Percentiles rank a stretch among this genome's conserved stretches.
These are phyloP conservation scores for Diospyros lotus DNA, from an alignment of 148 eudicot species.

Conservation along the genomic window DNA sequence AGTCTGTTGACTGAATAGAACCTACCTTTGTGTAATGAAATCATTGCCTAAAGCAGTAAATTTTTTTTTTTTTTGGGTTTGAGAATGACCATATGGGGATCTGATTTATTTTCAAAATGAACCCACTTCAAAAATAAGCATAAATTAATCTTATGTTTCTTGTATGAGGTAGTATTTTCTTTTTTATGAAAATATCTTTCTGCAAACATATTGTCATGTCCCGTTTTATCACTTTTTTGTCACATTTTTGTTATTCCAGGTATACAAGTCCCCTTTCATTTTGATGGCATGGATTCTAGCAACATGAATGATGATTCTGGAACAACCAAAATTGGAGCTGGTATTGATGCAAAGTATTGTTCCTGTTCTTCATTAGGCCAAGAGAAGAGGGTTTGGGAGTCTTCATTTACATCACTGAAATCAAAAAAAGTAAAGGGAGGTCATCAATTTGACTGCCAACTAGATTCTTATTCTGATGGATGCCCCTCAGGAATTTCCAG, in stretches of 20 bases:
- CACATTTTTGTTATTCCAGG: conserved; percentile 18
- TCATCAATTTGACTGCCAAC: conserved; percentile 35
- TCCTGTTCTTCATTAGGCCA: conserved; percentile 37
- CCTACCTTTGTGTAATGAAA: background rate
- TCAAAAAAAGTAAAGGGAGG: conserved; percentile 86
- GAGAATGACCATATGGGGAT: background rate
- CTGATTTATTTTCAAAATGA: background rate
- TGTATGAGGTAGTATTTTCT: background rate
- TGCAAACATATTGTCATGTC: background rate
- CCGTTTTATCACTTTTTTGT: conserved; percentile 7
- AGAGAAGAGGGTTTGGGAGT: conserved; percentile 66
- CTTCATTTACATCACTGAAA: conserved; percentile 62
- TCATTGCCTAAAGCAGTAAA: background rate
- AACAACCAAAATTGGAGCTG: conserved; percentile 17
- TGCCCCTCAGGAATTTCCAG: conserved; percentile 22
- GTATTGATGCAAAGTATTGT: conserved; percentile 22
- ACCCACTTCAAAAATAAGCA: background rate
- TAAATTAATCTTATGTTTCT: background rate
- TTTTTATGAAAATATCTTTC: background rate
- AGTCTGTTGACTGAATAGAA: background rate
- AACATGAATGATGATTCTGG: conserved; percentile 21
- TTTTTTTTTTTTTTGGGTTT: background rate
- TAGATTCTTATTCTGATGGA: conserved; percentile 23
- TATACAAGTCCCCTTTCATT: conserved; percentile 18
- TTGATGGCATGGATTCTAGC: conserved; percentile 18